Evolutionary conservation across 2,329 filamentous ascomycete genomes (phyloP), one percentile per base, ranked within the genome.

Genomic region (Escovopsis weberi): DNA sequence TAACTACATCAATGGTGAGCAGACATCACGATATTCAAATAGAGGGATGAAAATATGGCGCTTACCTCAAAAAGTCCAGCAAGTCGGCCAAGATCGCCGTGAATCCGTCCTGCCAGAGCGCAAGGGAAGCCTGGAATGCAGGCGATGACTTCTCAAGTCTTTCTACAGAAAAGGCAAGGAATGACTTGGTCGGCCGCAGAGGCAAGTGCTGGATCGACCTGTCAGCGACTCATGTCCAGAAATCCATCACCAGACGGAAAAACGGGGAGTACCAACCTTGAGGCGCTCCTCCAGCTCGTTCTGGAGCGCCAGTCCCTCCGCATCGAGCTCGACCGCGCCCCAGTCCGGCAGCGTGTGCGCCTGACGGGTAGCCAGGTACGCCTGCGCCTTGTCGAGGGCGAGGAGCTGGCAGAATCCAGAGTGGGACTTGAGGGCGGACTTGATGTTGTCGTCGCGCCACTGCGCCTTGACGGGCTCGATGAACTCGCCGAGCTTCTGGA

Each of bases 131-230:
- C 47, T 82, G 75, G 51, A 88, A 91, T 0, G 84, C 70, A 8
- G 75, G 65, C 4, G 83, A 80, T 5, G 74, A 72, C 51, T 82
- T 84, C 39, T 86, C 82, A 7, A 96, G 64, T 56, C 86, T 86
- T 52, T 98, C 93, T 0, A 91, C 89, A 0, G 89, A 93, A 39
- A 88, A 89, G 2, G 82, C 84, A n/a, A 98, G 66, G 55, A 96
- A 84, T 0, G 85, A 86, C 57, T 95, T 95, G 2, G 89, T 95
- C 6, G 84, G 75, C 44, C 89, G 78, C 36, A 98, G 64, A 4
- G 91, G 91, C 12, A 96, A 64, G 45, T 73, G 70, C 70, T 82
- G 28, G 6, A 39, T 12, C 7, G 33, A 37, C 7, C 32, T 43
- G 42, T 52, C 26, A 53, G 48, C 39, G 19, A 9, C 33, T 30